Evolutionary conservation across 129 eudicot species (phyloP), one percentile per base, ranked within the genome.

Genomic region (Tagetes patula): DNA sequence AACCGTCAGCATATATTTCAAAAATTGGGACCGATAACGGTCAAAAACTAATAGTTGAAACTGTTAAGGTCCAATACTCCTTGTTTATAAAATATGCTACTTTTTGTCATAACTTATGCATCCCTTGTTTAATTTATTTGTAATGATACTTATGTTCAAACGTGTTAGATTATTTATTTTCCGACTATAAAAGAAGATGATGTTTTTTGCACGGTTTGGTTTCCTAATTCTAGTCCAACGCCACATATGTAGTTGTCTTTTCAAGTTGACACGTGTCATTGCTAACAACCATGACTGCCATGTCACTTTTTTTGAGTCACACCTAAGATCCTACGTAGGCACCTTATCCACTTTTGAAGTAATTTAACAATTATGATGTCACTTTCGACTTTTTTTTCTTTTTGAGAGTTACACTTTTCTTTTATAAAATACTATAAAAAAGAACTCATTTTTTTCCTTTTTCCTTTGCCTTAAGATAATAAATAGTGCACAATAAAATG

Each of bases 241-340:
- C 80, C 80, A 75, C 80, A 67, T 13, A 67, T 66, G 59, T 54
- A 54, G 40, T 54, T 45, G 43, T 66, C 48, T 67, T 41, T 42
- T 55, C 13, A 66, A 36, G 6, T 54, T 33, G 45, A 75, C 80
- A 75, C 74, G 80, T 75, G 80, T 47, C 37, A 42, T 67, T 8
- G 14, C 9, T 43, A 40, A 53, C 74, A 43, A 54, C 80, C 80
- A 67, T 54, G 59, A 66, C 31, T 45, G 80, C 80, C 80, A 75
- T 75, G 80, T 75, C 80, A 75, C 80, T 67, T 75, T 47, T 46
- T 30, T 42, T 3, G 65, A 14, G 56, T 66, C 66, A 53, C 79
- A 20, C 45, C 43, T 45, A 75, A 42, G 13, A 41, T 66, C 68
- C 74, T 65, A 53, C 58, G 79, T 53, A 3, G 73, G 46, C 80